Evolutionary conservation across 2,329 filamentous ascomycete genomes (phyloP).

Genomic region (Ascochyta koolunga): DNA sequence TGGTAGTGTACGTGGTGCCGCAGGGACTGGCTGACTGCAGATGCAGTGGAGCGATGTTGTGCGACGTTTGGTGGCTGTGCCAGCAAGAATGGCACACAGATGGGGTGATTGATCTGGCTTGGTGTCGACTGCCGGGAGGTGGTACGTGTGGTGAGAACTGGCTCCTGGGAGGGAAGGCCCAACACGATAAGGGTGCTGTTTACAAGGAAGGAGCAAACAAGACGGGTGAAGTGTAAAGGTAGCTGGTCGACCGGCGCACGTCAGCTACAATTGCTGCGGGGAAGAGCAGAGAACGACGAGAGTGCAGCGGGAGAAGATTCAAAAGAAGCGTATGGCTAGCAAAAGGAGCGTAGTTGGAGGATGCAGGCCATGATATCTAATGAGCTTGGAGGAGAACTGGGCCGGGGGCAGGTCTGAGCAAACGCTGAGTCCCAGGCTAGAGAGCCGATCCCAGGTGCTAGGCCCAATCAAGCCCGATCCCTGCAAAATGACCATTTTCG

Average conservation of each 20-base stretch:
- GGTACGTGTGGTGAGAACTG: no score
- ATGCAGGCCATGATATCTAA: constrained; percentile 18
- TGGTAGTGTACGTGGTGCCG: constrained; percentile 10
- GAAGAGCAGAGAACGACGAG: constrained; percentile 17
- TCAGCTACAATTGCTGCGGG: constrained; percentile 24
- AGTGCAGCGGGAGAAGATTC: constrained; percentile 10
- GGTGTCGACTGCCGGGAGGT: constrained; percentile 7
- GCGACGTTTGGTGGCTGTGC: constrained; percentile 17
- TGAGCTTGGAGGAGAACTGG: constrained; percentile 20
- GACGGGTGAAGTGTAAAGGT: constrained; percentile 1
- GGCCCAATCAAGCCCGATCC: background rate
- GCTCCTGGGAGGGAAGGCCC: constrained; percentile 6
- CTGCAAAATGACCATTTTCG: constrained; percentile 11
- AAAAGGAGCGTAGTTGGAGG: constrained; percentile 19
- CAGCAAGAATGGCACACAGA: constrained; percentile 23
- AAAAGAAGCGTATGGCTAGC: constrained; percentile 8
- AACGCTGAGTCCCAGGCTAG: constrained; percentile 20
- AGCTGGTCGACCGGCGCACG: constrained; percentile 25
- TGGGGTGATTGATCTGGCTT: constrained; percentile 15
- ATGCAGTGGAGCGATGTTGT: constrained; percentile 22
- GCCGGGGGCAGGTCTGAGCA: constrained; percentile 27
- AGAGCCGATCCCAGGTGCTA: constrained; percentile 15
- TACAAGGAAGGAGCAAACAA: constrained; percentile 22
- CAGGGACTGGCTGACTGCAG: constrained; percentile 19
- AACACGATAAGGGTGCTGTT: constrained; percentile 3